These are phyloP conservation scores for Dendryphion nanum DNA, from an alignment of 2,329 filamentous ascomycete species.

Conservation along the genomic window DNA sequence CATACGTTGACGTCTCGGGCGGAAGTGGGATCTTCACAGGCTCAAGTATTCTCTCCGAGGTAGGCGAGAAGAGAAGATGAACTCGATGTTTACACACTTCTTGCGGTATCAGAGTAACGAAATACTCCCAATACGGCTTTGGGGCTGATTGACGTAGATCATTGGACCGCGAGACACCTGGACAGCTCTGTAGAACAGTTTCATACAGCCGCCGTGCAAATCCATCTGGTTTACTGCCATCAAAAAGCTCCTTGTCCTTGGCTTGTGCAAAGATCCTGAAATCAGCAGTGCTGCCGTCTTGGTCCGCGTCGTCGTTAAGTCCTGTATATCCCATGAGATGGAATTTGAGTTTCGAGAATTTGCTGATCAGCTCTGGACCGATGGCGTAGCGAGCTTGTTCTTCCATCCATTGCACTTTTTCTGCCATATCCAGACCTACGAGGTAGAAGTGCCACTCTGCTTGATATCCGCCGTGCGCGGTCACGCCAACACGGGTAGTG, in stretches of 20 bases:
- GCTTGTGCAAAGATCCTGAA: conserved; percentile 20
- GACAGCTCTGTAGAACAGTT: conserved; percentile 16
- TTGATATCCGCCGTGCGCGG: conserved; percentile 30
- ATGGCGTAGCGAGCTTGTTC: conserved; percentile 16
- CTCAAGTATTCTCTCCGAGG: too few relatives aligned
- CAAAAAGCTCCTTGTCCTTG: conserved; percentile 11
- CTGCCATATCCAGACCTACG: conserved; percentile 46
- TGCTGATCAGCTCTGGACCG: conserved; percentile 16
- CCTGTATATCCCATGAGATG: conserved; percentile 19
- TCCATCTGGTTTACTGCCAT: conserved; percentile 9
- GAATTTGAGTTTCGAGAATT: conserved; percentile 24
- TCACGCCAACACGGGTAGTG: conserved; percentile 33
- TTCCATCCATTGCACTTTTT: conserved; percentile 35
- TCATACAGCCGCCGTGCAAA: conserved; percentile 14
- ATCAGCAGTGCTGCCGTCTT: conserved; percentile 30
- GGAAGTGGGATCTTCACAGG: conserved; percentile 10
- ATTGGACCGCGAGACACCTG: conserved; percentile 14
- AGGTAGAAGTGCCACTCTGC: conserved; percentile 43
- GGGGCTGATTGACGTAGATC: conserved; percentile 13
- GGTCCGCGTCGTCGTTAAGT: conserved; percentile 17
- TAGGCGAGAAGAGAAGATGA: conserved; percentile 10
- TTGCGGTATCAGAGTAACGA: conserved; percentile 16
- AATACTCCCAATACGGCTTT: conserved; percentile 20
- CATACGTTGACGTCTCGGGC: conserved; percentile 7
- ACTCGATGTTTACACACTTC: conserved; percentile 11